Evolutionary conservation across 1,284 basidiomycete genomes (phyloP), one percentile per base, ranked within the genome.

Genomic region (Neolentinus lepideus): DNA sequence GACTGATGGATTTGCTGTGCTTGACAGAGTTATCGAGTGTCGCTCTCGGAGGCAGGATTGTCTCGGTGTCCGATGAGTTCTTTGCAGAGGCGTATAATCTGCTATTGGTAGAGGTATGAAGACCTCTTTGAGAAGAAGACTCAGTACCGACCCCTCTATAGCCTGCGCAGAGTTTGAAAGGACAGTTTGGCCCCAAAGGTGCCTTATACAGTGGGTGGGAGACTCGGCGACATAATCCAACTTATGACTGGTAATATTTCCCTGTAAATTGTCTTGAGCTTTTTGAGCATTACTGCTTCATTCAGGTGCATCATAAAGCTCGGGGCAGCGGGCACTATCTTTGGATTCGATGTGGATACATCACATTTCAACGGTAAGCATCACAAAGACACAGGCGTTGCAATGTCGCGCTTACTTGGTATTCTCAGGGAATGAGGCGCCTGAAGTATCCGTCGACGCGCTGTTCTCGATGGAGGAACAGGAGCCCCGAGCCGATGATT

Each of bases 191-290:
- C 1, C 92, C 94, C 1, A 96, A 95, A 52, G 96, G 96, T 25
- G 96, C 96, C 0, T 72, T 98, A 35, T 99, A 84, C 70, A 93
- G 90, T 63, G 96, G 95, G 53, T 99, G 96, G 96, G 96, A 99
- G 71, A 84, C 81, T 19, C 76, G 94, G 36, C 75, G 96, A 60
- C 96, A 99, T 71, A 98, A 97, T 70, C 84, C 88, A 0, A 68
- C 78, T 2, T 85, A 87, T 66, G 97, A 99, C 69, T 98, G 97
- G 96, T 94, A 56, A 79, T 67, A 35, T 25, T 27, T 16, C 55
- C 36, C 22, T 16, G 21, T 52, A 14, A 50, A 26, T 1, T 24
- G 26, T 10, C 45, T 22, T 27, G 19, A 50, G 10, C 47, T 11
- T 12, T 21, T 47, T 11, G 21, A n/a, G n/a, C 27, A 22, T 50